These are phyloP conservation scores for Kwoniella shandongensis DNA, from an alignment of 768 basidiomycete genomes.

Conservation along the genomic window DNA sequence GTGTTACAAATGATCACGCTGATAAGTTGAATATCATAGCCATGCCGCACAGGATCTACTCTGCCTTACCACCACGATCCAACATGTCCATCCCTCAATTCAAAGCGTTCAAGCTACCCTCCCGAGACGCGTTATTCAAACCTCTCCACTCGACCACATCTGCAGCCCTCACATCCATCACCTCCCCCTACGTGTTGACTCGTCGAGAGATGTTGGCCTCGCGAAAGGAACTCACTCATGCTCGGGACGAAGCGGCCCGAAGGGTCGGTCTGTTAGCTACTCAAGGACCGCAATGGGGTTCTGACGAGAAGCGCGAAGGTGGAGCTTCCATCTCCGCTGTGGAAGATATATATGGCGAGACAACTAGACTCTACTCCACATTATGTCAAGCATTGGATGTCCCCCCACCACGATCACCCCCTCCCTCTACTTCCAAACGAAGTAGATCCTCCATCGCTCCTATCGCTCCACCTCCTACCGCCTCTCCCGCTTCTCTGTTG, in stretches of 20 bases:
- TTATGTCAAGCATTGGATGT: slow-evolving; percentile 43
- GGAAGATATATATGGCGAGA: slow-evolving; percentile 34
- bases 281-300: slow-evolving; percentile 43
- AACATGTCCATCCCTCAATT: slow-evolving; percentile 30
- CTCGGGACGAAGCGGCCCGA: slow-evolving; percentile 40
- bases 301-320: neutral
- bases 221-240: slow-evolving; percentile 30
- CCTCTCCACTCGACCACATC: slow-evolving; percentile 31
- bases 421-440: slow-evolving; percentile 24
- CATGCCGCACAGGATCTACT: slow-evolving; percentile 40
- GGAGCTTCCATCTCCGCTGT: neutral
- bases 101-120: slow-evolving; percentile 34
- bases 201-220: slow-evolving; percentile 48
- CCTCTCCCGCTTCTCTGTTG: slow-evolving; percentile 31
- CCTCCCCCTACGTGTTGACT: slow-evolving; percentile 46
- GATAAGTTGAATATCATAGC: too few species aligned
- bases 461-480: slow-evolving; percentile 20
- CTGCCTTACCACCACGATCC: slow-evolving; percentile 34
- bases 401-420: slow-evolving; percentile 20
- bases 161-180: slow-evolving; percentile 32
- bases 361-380: slow-evolving; percentile 34
- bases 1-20: neutral
- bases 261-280: slow-evolving; percentile 46
- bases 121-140: slow-evolving; percentile 36
- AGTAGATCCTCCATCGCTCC: slow-evolving; percentile 21